Base-by-base conservation (phyloP, 1,284 basidiomycete species). In the Marasmius sp. region DNA sequence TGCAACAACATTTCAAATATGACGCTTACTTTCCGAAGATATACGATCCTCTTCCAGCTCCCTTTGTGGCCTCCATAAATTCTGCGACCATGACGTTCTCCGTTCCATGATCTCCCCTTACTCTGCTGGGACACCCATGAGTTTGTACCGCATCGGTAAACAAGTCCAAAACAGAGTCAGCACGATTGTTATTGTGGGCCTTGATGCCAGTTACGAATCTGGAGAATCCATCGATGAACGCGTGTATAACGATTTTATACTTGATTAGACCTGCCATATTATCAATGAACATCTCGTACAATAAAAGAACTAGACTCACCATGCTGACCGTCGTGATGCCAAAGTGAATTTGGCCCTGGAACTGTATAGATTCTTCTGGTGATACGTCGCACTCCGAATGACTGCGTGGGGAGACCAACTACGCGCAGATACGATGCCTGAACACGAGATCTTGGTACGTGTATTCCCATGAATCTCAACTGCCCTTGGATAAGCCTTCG, bases 211-310 rank as follows among this genome's bases (percentile, higher is more conserved):
- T 63, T 18, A 75, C 59, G 10, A 74, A 62, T 0, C 70, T 56
- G 0, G 70, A 69, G 55, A 66, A 71, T 1, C 72, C 72, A 66
- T 75, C 72, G 52, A 75, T 71, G 59, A 75, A 75, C 0, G 58
- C 69, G 66, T 76, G 74, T 34, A 72, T 69, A 3, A 76, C 71
- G 54, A 76, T 71, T 54, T 66, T 65, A 67, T 69, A 76, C 0
- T 67, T 65, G 36, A 77, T 77, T 1, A 77, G 67, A 9, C 72
- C 73, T 75, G n/a, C n/a, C n/a, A 27, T 2, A 27, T 5, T 27
- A 5, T 27, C 27, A 27, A 27, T 5, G 2, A 27, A 2, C 2
- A 27, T 27, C 27, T 5, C 27, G 33, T 49, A 52, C 58, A 48
- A 27, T 27, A 2, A 27, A 27, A 27, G 27, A n/a, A n/a, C n/a